Conservation (phyloP, 805 yeast genomes). For the Saturnispora serradocipensis region DNA sequence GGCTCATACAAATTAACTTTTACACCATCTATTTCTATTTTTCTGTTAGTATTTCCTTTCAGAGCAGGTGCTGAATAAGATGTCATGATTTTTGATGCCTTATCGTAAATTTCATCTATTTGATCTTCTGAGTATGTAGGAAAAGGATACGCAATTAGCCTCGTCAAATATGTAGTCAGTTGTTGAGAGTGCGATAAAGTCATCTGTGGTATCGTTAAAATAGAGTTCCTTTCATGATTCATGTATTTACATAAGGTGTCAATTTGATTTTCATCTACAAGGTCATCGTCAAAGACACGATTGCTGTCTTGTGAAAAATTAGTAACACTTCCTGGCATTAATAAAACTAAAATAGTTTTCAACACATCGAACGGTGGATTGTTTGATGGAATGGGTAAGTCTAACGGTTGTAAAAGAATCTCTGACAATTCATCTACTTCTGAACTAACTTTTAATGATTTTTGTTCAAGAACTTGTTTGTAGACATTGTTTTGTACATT, state of each 20-base stretch:
- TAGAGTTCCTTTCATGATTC: neutral
- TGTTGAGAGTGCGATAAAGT: slow-evolving; percentile 17
- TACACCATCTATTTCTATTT: slow-evolving; percentile 38
- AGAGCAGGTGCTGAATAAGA: slow-evolving; percentile 84
- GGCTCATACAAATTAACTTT: slow-evolving; percentile 55
- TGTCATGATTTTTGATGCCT: slow-evolving; percentile 58
- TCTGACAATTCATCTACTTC: neutral
- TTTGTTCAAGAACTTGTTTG: neutral
- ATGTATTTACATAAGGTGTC: neutral
- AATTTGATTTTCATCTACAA: neutral
- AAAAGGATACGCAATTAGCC: slow-evolving; percentile 39
- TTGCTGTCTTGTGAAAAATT: neutral
- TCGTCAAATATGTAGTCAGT: slow-evolving; percentile 40
- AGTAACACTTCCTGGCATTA: slow-evolving; percentile 3
- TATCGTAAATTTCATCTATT: slow-evolving; percentile 36
- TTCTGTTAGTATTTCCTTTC: slow-evolving; percentile 59
- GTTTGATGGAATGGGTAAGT: neutral
- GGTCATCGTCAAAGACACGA: neutral
- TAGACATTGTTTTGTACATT: neutral
- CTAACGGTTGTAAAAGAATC: slow-evolving; percentile 5
- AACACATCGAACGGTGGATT: slow-evolving; percentile 1
- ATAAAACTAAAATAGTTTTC: neutral
- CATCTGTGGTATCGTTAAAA: slow-evolving; percentile 3
- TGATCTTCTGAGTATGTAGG: slow-evolving; percentile 34
- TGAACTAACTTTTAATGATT: neutral